phyloP scores from a whole-genome alignment of 441 rosid genomes.

The Manihot esculenta region DNA sequence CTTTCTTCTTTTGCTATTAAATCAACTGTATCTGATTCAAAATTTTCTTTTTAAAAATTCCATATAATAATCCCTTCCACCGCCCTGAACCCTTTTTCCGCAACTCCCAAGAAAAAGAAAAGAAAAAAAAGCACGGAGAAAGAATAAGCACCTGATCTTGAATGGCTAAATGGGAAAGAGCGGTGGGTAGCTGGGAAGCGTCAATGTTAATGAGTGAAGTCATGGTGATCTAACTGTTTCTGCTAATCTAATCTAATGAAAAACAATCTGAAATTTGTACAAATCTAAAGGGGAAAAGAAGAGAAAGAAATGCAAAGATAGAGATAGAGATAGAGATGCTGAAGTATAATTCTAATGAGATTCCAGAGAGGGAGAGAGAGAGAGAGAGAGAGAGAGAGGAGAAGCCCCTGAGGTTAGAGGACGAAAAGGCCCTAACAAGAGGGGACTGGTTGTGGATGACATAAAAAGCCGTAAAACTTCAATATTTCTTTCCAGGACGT shows the following conservation, averaged over 20 bases:
- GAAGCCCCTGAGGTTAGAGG: neutral
- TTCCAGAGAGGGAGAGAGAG: neutral
- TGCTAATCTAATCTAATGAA: neutral
- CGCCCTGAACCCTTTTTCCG: neutral
- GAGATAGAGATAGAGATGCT: conserved; percentile 9
- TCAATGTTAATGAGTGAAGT: conserved; percentile 31
- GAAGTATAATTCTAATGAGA: conserved; percentile 22
- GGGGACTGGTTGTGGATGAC: neutral
- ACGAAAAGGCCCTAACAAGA: neutral
- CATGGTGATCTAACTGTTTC: conserved; percentile 24
- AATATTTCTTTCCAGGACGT: too few species aligned
- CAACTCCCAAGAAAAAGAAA: too few species aligned
- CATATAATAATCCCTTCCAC: neutral
- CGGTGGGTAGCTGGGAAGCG: conserved; percentile 25
- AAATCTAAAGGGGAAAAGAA: neutral
- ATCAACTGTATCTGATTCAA: neutral
- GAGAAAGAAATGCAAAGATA: neutral
- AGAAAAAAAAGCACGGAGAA: neutral
- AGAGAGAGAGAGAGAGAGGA: neutral
- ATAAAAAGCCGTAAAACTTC: neutral
- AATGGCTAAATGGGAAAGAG: conserved; percentile 27
- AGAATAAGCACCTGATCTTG: conserved; percentile 38
- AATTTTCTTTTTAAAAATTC: too few species aligned
- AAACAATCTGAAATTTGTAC: neutral
- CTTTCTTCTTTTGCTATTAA: too few species aligned